Conservation (phyloP, 257 asterid species). For the Solanum gracilifrons region DNA sequence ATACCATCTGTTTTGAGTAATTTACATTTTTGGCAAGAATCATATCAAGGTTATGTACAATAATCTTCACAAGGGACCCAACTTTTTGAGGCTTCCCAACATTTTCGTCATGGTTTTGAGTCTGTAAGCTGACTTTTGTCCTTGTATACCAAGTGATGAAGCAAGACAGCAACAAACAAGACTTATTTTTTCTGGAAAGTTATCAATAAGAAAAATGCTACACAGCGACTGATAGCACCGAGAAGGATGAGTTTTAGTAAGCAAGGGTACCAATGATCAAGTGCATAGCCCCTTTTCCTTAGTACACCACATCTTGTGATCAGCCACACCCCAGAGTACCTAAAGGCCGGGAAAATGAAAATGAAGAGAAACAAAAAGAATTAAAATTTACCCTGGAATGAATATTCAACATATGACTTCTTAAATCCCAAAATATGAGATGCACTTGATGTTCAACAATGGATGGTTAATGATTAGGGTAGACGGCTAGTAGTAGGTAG, state of each 20-base stretch:
- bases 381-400: background rate
- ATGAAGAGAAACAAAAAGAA: background rate
- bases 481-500: background rate
- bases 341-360: conserved; percentile 5
- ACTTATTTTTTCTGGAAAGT: conserved; percentile 79
- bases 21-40: background rate
- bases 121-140: background rate
- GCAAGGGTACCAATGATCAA: conserved; percentile 53
- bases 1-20: background rate
- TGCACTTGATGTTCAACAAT: background rate
- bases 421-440: background rate
- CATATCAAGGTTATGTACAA: background rate
- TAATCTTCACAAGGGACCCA: background rate
- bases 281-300: conserved; percentile 39
- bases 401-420: background rate
- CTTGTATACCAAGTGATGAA: background rate
- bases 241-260: conserved; percentile 46
- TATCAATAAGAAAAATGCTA: conserved; percentile 64
- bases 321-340: conserved; percentile 93
- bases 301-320: conserved; percentile 80
- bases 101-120: background rate
- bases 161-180: background rate
- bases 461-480: background rate
- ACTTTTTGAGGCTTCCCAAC: background rate
- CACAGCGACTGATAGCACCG: conserved; percentile 50